These are phyloP conservation scores for Leccinum incarnatum DNA, from an alignment of 768 basidiomycete species.

Conservation along the genomic window DNA sequence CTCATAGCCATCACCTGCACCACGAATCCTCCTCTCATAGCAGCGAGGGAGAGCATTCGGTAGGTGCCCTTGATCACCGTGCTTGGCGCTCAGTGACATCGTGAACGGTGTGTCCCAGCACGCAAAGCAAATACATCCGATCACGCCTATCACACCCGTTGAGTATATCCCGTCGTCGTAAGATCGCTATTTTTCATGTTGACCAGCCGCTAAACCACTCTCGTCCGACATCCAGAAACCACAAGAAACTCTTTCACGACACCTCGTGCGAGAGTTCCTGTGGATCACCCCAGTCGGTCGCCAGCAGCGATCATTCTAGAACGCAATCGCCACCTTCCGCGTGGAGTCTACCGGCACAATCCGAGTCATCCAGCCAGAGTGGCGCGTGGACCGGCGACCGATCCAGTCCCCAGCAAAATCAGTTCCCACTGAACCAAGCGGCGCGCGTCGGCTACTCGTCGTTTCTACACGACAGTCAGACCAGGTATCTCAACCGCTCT, in stretches of 20 bases:
- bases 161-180: slow-evolving; percentile 36
- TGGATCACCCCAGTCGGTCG: slow-evolving; percentile 31
- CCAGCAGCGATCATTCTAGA: slow-evolving; percentile 48
- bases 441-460: slow-evolving; percentile 60
- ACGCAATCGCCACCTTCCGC: slow-evolving; percentile 45
- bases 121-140: slow-evolving; percentile 31
- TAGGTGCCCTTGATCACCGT: slow-evolving; percentile 16
- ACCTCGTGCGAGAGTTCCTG: slow-evolving; percentile 29
- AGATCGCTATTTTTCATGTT: slow-evolving; percentile 13
- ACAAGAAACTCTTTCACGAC: slow-evolving; percentile 34
- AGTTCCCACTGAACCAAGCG: slow-evolving; percentile 36
- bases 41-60: slow-evolving; percentile 29
- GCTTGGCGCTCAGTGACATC: slow-evolving; percentile 13
- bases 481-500: slow-evolving; percentile 41
- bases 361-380: slow-evolving; percentile 32
- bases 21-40: slow-evolving; percentile 22
- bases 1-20: slow-evolving; percentile 30
- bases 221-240: slow-evolving; percentile 21
- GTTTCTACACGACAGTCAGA: slow-evolving; percentile 52
- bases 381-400: slow-evolving; percentile 27
- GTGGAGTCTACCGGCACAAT: slow-evolving; percentile 37
- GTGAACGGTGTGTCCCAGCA: slow-evolving; percentile 17
- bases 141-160: slow-evolving; percentile 36
- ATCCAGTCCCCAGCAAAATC: slow-evolving; percentile 36
- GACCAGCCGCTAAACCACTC: slow-evolving; percentile 11